Conservation (phyloP, 1,284 basidiomycete species). For the Gymnopus androsaceus region DNA sequence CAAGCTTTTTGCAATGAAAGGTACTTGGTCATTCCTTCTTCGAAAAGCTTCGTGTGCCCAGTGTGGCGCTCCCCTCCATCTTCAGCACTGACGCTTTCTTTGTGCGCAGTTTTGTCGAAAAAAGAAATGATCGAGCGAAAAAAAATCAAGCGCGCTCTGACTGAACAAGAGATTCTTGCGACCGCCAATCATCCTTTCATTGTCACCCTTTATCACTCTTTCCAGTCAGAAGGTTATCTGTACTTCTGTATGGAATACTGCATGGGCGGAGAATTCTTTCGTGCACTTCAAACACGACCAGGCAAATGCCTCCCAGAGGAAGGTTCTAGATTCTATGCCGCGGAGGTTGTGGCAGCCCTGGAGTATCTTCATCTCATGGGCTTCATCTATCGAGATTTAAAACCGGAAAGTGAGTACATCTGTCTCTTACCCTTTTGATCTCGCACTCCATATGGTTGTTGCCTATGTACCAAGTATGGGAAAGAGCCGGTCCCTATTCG, state of each 20-base stretch:
- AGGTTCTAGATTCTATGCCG: conserved; percentile 96
- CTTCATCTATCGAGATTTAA: conserved; percentile 98
- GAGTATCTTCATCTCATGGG: conserved; percentile 99
- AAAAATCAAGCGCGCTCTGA: conserved; percentile 95
- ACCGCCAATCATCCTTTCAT: conserved; percentile 98
- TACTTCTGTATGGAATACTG: conserved; percentile 99
- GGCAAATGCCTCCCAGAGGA: conserved; percentile 96
- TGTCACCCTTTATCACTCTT: conserved; percentile 95
- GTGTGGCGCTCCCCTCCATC: too few relatives aligned
- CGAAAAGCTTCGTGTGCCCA: too few relatives aligned
- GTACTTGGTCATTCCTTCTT: conserved; percentile 45
- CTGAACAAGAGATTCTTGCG: conserved; percentile 95
- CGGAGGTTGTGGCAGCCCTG: conserved; percentile 96
- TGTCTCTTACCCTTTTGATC: not conserved
- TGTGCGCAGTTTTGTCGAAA: conserved; percentile 82
- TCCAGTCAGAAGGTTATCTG: conserved; percentile 95
- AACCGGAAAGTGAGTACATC: conserved; percentile 89
- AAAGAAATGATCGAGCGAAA: conserved; percentile 98
- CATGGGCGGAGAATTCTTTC: conserved; percentile 99
- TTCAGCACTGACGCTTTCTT: conserved; percentile 18
- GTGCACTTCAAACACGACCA: conserved; percentile 91
- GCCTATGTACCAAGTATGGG: too few relatives aligned
- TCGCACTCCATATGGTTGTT: too few relatives aligned
- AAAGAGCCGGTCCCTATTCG: too few relatives aligned
- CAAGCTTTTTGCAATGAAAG: conserved; percentile 96